A percentile compares a stretch with the other conserved stretches of the same genome.
Evolutionary conservation across 2,329 filamentous ascomycete genomes (phyloP).

Genomic region (Rhynchosporium graminicola): DNA sequence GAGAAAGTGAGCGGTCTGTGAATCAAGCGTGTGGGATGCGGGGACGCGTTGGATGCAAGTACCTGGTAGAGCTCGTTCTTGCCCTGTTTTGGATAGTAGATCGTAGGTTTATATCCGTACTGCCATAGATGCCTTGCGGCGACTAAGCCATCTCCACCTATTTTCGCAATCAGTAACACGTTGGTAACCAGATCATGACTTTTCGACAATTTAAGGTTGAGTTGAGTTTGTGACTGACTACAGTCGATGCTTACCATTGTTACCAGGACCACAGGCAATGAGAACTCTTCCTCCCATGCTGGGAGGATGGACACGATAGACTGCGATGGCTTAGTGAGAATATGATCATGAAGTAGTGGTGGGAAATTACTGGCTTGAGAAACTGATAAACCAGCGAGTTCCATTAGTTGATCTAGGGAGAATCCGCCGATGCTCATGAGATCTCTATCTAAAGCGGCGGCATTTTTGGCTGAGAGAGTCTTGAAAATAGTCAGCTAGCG

Average conservation of each 20-base stretch:
- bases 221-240: too few relatives aligned
- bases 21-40: not conserved
- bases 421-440: constrained; percentile 89
- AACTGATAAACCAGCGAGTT: constrained; percentile 82
- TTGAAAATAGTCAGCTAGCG: constrained; percentile 41
- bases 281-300: constrained; percentile 71
- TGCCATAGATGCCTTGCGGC: constrained; percentile 88
- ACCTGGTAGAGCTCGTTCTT: constrained; percentile 90
- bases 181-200: too few relatives aligned
- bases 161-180: not conserved
- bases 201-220: too few relatives aligned
- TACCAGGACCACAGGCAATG: constrained; percentile 86
- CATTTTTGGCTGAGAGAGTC: constrained; percentile 86
- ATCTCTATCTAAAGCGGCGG: constrained; percentile 86
- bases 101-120: constrained; percentile 84
- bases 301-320: constrained; percentile 81
- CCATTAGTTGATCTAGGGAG: constrained; percentile 74
- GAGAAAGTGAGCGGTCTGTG: not conserved
- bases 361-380: constrained; percentile 73
- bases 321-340: constrained; percentile 46
- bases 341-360: not conserved
- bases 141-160: constrained; percentile 91
- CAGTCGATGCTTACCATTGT: constrained; percentile 55
- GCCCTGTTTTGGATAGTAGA: constrained; percentile 92
- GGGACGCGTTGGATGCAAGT: constrained; percentile 28